Evolutionary conservation across 2,329 filamentous ascomycete genomes (phyloP).

Genomic region (Exophiala calicioides): DNA sequence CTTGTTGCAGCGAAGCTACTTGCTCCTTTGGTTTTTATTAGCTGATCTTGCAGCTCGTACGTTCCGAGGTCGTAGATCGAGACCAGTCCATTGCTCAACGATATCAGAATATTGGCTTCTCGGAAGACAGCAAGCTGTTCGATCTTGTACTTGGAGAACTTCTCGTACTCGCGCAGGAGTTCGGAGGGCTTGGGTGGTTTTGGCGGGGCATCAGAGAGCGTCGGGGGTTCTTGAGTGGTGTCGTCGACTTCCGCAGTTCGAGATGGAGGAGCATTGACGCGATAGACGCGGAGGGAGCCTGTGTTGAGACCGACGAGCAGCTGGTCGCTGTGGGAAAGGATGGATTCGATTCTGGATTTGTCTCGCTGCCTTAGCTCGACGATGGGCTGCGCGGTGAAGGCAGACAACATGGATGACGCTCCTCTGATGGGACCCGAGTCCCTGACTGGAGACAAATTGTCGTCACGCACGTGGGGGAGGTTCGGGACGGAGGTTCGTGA

Average conservation of each 20-base stretch:
- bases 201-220: conserved; percentile 25
- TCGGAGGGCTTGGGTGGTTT: conserved; percentile 62
- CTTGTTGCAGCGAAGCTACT: conserved; percentile 89
- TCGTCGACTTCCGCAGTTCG: conserved; percentile 37
- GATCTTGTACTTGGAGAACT: conserved; percentile 85
- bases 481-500: neutral
- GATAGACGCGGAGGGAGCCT: conserved; percentile 84
- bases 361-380: conserved; percentile 95
- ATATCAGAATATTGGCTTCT: conserved; percentile 87
- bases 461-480: neutral
- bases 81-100: conserved; percentile 84
- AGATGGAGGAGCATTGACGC: conserved; percentile 68
- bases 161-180: conserved; percentile 86
- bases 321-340: conserved; percentile 89
- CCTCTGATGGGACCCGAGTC: conserved; percentile 1
- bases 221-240: conserved; percentile 21
- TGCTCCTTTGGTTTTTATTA: conserved; percentile 83
- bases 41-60: conserved; percentile 76
- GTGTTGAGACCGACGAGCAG: conserved; percentile 90
- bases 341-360: conserved; percentile 95
- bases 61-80: conserved; percentile 86
- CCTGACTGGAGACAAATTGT: neutral
- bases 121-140: conserved; percentile 96
- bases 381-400: conserved; percentile 93
- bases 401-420: conserved; percentile 73